Conservation (phyloP, 441 rosid genomes). For the Kokia cookei region DNA sequence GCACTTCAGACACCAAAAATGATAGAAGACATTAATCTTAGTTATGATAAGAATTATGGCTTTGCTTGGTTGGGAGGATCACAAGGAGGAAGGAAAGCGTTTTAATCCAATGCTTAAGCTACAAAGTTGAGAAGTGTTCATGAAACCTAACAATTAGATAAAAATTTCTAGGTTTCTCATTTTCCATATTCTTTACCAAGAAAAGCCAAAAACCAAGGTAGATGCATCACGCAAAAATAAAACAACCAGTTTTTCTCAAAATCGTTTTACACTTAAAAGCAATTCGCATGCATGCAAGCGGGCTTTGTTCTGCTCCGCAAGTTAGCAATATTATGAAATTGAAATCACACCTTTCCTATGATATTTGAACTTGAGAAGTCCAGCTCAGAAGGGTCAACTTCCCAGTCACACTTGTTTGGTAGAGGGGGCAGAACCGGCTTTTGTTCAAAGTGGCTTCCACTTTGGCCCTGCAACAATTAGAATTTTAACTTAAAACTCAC, state of each 20-base stretch:
- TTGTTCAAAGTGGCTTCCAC: slow-evolving; percentile 96
- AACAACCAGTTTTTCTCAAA: neutral
- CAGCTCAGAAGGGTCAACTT: slow-evolving; percentile 93
- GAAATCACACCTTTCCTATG: slow-evolving; percentile 74
- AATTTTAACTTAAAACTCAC: slow-evolving; percentile 4
- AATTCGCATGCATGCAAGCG: neutral
- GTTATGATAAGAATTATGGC: neutral
- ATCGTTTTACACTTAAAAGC: no score
- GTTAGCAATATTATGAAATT: neutral
- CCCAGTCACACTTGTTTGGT: slow-evolving; percentile 99
- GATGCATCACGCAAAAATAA: neutral
- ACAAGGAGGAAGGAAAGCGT: neutral
- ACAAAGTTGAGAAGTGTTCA: neutral
- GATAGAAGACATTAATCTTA: neutral
- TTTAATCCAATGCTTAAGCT: neutral
- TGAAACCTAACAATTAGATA: neutral
- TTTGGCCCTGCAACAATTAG: slow-evolving; percentile 69
- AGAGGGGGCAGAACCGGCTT: slow-evolving; percentile 90
- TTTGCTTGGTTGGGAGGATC: neutral
- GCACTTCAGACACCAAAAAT: neutral
- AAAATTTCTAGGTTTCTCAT: neutral
- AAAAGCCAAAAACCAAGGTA: neutral
- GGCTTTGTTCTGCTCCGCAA: neutral
- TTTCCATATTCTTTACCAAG: neutral
- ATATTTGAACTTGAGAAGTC: slow-evolving; percentile 69